Base-by-base conservation (phyloP, 2,329 filamentous ascomycete genomes). In the Nakataea oryzae region DNA sequence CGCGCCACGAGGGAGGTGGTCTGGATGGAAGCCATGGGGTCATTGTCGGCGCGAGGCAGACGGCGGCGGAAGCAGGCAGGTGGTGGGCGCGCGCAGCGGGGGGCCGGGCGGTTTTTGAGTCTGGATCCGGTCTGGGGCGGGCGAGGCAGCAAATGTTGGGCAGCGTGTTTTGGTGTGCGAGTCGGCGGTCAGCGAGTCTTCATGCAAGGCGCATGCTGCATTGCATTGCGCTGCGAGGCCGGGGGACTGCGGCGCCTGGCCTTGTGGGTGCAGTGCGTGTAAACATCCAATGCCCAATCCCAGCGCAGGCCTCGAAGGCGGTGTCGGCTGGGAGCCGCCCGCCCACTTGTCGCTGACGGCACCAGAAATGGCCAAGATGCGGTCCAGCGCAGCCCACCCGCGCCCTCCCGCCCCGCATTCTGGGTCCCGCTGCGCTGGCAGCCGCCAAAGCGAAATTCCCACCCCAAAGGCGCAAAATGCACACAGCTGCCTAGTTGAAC, bases 1-100 rank as follows among this genome's bases (percentile, higher is more conserved):
- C 69, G 69, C 30, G 67, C 62, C 59, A 70, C 64, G 58, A 66
- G 62, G 12, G 67, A 64, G 56, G 67, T 63, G 59, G 61, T 62
- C 58, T 64, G 65, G 54, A 64, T 62, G 30, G 64, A 63, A 56
- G 65, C 66, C 69, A 70, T 70, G 50, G 64, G 59, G 56, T 63
- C 68, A 68, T 69, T 30, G 63, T 66, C 24, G 21, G 41, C 41
- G 14, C 4, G 41, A 17, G 9, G 17, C 1, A 21, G 4, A 17
- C 4, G 17, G 41, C 7, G 6, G 4, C 7, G 21, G 41, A 50
- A 50, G 41, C 41, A 50, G 11, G 41, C 41, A 50, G 11, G 21
- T 11, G 6, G 41, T 3, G 41, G 41, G 17, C 21, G 41, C 7
- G 1, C 8, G 2, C 14, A 47, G 34, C 34, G 21, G 6, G 28